Base-by-base conservation (phyloP, 23 red algal species). In the Gracilaria domingensis region DNA sequence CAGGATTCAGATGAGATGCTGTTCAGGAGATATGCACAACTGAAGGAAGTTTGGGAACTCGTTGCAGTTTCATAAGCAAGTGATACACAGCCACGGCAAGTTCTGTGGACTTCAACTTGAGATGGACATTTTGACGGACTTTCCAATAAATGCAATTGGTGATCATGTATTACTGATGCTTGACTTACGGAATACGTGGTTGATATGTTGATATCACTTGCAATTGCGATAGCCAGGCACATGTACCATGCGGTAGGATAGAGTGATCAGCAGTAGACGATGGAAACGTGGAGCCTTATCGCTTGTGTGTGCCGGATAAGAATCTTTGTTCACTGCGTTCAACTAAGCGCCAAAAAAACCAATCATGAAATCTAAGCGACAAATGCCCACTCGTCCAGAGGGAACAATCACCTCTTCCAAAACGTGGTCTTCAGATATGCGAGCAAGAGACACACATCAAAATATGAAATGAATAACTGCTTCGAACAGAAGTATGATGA, bases 1-100 rank as follows among this genome's bases (percentile, higher is more conserved):
- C 17, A 74, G 28, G 84, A 88, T 58, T 88, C 84, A 48, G 84
- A 88, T 64, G 84, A 75, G 48, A 88, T 75, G 84, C 84, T 88
- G 49, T 50, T 88, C 25, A 57, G 26, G 69, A 75, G 84, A 24
- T 88, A 88, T 21, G 49, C 77, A 47, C 69, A 88, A 51, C 21
- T 88, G 45, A 77, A 51, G 20, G 72, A 77, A 23, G 45, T 77
- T 18, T 77, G 72, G 72, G 72, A 7, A 77, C 42, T 77, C 26
- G 23, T 50, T 50, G 42, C 42, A 8, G 40, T 77, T 4, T 35
- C 30, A 25, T 49, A 77, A 36, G 8, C 14, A 32, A 44, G 1
- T 12, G 26, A 32, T n/a, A n/a, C 9, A 1, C 29, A 34, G 18
- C 26, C 33, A 34, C 32, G 28, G 28, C 16, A 28, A 8, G 9